phyloP scores from a whole-genome alignment of 106 monocot genomes.

The Hemerocallis citrina region DNA sequence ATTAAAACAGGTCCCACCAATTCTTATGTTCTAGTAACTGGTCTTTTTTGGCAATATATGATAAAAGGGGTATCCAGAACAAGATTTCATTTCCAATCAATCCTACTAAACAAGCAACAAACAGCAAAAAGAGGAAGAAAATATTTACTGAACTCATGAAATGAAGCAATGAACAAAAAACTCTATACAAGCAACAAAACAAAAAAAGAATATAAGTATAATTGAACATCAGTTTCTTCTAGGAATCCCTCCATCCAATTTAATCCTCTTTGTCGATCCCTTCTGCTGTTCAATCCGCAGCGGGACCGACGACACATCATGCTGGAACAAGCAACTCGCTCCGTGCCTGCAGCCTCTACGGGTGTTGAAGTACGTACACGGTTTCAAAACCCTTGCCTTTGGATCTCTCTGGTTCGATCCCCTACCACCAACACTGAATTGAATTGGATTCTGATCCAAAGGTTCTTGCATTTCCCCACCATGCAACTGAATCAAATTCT shows the following conservation, averaged over 20 bases:
- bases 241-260: constrained; percentile 45
- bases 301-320: constrained; percentile 32
- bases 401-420: constrained; percentile 10
- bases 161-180: neutral
- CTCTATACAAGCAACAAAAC: too few species aligned
- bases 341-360: constrained; percentile 69
- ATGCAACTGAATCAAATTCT: constrained; percentile 69
- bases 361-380: constrained; percentile 68
- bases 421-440: constrained; percentile 9
- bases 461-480: constrained; percentile 49
- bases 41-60: too few species aligned
- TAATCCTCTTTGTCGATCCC: constrained; percentile 47
- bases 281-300: constrained; percentile 13
- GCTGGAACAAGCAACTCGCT: constrained; percentile 52
- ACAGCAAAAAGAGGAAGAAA: too few species aligned
- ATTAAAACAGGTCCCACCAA: too few species aligned
- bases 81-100: too few species aligned
- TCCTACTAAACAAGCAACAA: too few species aligned
- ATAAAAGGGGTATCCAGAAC: too few species aligned
- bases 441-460: constrained; percentile 9
- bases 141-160: neutral
- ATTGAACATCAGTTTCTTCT: constrained; percentile 21
- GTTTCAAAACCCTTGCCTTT: constrained; percentile 33
- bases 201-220: neutral
- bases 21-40: too few species aligned